Base-by-base conservation (phyloP, 345 rosid genomes). In the Turnera subulata region DNA sequence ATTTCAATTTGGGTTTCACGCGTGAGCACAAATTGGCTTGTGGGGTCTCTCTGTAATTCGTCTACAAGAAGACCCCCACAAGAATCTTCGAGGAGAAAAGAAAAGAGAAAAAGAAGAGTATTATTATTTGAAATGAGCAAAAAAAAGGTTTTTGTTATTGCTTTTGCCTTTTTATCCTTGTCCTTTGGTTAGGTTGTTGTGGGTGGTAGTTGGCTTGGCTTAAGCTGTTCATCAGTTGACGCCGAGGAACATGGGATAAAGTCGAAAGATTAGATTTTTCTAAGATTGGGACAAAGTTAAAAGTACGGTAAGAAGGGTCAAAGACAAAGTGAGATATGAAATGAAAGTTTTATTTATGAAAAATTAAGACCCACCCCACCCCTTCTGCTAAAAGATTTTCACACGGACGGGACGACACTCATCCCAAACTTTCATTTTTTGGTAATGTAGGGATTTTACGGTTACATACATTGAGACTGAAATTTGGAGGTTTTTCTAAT, bases 1-100 rank as follows among this genome's bases (percentile, higher is more conserved):
- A 62, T 68, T 75, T 66, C 35, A 29, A 29, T 29, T 8, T 8
- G 2, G 23, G 24, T 33, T 45, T 26, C 18, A 58, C 29, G 16
- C 25, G 6, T n/a, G 18, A 14, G 16, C 10, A 50, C 38, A 21
- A 20, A 9, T 5, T 32, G 25, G 40, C 55, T 16, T 26, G 14
- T 38, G 45, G 40, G 59, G 58, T 6, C 11, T 22, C 52, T 16
- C 1, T 45, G 59, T 20, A 12, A 42, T 35, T 50, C 53, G 22
- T 35, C 46, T 22, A 54, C 37, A 44, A 54, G 53, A 39, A 54
- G 60, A 46, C 39, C 50, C 53, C 53, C 24, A 11, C 46, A 17
- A 53, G 53, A 35, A 23, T 25, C 22, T 56, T 61, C 18, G n/a
- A 33, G 13, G 12, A 17, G 2, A 20, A 6, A 13, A n/a, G 15